Evolutionary conservation across 108 stramenopile genomes (phyloP), one percentile per base, ranked within the genome.

Genomic region (Nitzschia putrida): DNA sequence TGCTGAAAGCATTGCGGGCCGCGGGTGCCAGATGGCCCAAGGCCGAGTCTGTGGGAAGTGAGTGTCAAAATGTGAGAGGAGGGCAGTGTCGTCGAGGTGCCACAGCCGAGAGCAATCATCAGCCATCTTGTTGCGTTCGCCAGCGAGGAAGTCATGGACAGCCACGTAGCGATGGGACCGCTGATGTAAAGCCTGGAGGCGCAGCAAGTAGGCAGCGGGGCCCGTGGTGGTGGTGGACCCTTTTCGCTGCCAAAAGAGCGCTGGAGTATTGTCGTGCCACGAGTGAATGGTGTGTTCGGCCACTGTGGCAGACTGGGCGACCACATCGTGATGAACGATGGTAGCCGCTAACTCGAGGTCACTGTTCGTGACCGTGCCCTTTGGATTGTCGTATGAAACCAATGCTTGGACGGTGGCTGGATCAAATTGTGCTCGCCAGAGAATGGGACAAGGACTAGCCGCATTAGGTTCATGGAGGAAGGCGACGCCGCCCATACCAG

Each of bases 121-220:
- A 6, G 72, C 72, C 72, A 79, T 73, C 37, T 2, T 9, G 42
- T 80, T 74, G 18, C 7, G 11, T 21, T 10, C 1, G 6, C 79
- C 79, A 12, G 79, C 61, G 7, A 80, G 20, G 61, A 69, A 74
- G 42, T 69, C 53, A 13, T 54, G 63, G 11, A 13, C 57, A 16
- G 73, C 22, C 7, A 82, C 64, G 44, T 74, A 78, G 39, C 77
- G 76, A 53, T 68, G 60, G 22, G 53, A 25, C 0, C 79, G 68
- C 56, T 80, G 83, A 57, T 82, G 77, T 2, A 75, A 24, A 24
- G 72, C 34, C 18, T 63, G 64, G 16, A 73, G 50, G 18, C 82
- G 77, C 11, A 86, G 78, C 16, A 83, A 78, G 52, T 76, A 79
- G 9, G 78, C 73, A 0, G 78, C 76, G 7, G 67, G 63, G 7